Conservation (phyloP, 2,329 filamentous ascomycete species). For the Fusarium pseudoanthophilum region DNA sequence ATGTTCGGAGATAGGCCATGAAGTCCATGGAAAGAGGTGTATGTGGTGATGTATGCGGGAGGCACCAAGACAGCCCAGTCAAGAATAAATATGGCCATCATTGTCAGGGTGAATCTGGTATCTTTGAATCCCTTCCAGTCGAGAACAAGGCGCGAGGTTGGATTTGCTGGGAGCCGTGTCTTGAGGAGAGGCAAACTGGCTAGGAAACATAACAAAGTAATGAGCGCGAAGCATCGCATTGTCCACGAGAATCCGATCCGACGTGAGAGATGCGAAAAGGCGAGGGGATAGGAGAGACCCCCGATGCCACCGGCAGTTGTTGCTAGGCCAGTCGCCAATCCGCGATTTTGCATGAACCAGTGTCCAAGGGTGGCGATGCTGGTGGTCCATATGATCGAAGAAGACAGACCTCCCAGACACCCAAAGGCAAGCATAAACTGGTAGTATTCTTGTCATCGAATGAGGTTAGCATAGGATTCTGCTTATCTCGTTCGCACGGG, state of each 20-base stretch:
- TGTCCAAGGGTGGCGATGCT: not conserved
- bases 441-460: not conserved
- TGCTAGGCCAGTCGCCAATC: not conserved
- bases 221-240: not conserved
- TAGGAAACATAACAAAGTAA: not conserved
- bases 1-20: not conserved
- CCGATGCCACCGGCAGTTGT: not conserved
- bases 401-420: not conserved
- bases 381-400: not conserved
- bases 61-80: not conserved
- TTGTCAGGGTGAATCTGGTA: rapidly evolving
- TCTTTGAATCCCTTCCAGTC: not conserved
- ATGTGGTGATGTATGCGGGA: not conserved
- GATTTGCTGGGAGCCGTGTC: not conserved
- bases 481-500: rapidly evolving
- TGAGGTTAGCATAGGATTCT: rapidly evolving
- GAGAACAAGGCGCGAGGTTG: not conserved
- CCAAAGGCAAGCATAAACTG: not conserved
- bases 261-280: not conserved
- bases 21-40: not conserved
- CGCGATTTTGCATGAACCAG: not conserved
- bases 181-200: not conserved
- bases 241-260: not conserved
- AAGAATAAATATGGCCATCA: not conserved
- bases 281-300: not conserved